Percentiles rank a stretch among this genome's conserved stretches.
Evolutionary conservation across 2,329 filamentous ascomycete genomes (phyloP).

Genomic region (Cladorrhinum sp.): DNA sequence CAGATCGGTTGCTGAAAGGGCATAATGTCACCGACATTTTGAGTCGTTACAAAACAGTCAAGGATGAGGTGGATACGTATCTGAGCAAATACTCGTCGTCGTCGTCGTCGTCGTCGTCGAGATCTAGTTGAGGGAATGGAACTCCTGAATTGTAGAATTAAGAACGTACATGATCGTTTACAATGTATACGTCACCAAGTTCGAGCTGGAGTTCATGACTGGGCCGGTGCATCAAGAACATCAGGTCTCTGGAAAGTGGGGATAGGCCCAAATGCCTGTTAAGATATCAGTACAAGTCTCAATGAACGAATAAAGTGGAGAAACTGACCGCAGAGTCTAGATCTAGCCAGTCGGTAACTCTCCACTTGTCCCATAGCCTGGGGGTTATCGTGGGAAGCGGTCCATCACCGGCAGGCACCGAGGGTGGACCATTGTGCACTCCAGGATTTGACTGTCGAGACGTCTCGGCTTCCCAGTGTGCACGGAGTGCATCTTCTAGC

Average conservation of each 20-base stretch:
- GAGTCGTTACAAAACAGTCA: constrained; percentile 11
- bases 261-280: constrained; percentile 22
- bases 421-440: neutral
- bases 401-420: neutral
- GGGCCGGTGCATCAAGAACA: neutral
- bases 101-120: neutral
- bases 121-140: constrained; percentile 1
- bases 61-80: constrained; percentile 11
- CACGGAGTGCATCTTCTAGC: constrained; percentile 22
- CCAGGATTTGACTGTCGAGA: neutral
- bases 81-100: neutral
- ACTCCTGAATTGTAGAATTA: neutral
- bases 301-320: neutral
- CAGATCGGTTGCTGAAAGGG: constrained; percentile 21
- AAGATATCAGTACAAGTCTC: neutral
- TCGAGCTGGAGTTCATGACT: neutral
- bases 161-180: neutral
- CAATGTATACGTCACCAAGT: neutral
- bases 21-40: constrained; percentile 1
- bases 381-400: neutral
- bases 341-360: constrained; percentile 23
- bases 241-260: constrained; percentile 10
- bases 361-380: constrained; percentile 23
- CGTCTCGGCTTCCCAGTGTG: constrained; percentile 21
- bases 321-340: constrained; percentile 25